phyloP scores from a whole-genome alignment of 2,329 filamentous ascomycete genomes.

The Triangularia verruculosa region DNA sequence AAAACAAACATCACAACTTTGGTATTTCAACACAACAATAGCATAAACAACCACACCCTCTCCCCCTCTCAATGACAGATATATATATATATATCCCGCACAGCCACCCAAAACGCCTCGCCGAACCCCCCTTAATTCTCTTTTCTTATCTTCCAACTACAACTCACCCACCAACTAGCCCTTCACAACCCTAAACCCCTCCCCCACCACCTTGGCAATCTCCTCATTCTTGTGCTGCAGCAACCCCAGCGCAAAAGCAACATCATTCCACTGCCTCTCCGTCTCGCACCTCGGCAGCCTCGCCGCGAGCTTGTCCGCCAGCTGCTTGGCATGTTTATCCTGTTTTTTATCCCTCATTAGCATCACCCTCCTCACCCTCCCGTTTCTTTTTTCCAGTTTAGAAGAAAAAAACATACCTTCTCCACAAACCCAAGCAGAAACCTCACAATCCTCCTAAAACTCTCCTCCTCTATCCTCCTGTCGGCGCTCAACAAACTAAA shows the following conservation, averaged over 20 bases:
- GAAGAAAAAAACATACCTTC: slow-evolving; percentile 61
- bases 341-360: slow-evolving; percentile 37
- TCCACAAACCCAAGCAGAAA: slow-evolving; percentile 96
- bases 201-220: slow-evolving; percentile 70
- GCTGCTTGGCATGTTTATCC: slow-evolving; percentile 96
- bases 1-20: too few relatives aligned
- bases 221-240: slow-evolving; percentile 93
- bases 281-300: slow-evolving; percentile 81
- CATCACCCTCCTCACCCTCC: background rate
- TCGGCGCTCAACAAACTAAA: slow-evolving; percentile 89
- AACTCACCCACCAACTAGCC: too few relatives aligned
- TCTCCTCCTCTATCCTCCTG: slow-evolving; percentile 75
- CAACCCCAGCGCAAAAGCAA: slow-evolving; percentile 84
- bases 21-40: too few relatives aligned
- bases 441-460: slow-evolving; percentile 80
- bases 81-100: too few relatives aligned
- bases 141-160: too few relatives aligned
- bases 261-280: slow-evolving; percentile 96
- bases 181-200: slow-evolving; percentile 73
- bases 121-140: background rate
- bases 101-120: background rate
- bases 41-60: too few relatives aligned
- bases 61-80: too few relatives aligned
- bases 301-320: slow-evolving; percentile 88
- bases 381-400: background rate